A percentile compares a stretch with the other conserved stretches of the same genome.
Evolutionary conservation across 2,329 filamentous ascomycete species (phyloP).

Genomic region (Hypoxylon sp.): DNA sequence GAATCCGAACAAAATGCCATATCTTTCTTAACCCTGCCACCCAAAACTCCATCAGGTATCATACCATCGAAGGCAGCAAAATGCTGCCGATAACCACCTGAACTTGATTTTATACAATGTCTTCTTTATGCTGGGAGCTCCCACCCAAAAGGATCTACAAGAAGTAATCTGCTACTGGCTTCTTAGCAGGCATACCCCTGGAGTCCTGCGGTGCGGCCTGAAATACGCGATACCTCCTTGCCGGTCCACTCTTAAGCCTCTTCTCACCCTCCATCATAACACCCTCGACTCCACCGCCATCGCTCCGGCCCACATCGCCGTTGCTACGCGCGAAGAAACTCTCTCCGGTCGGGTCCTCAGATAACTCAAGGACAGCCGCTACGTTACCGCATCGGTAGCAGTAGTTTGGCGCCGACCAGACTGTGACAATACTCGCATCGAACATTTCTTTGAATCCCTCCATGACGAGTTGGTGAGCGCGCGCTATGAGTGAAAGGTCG

Average conservation of each 20-base stretch:
- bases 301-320: conserved; percentile 75
- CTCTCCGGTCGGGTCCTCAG: conserved; percentile 85
- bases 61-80: conserved; percentile 24
- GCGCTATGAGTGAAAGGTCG: conserved; percentile 90
- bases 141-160: conserved; percentile 61
- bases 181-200: conserved; percentile 98
- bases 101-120: conserved; percentile 34
- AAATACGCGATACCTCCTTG: conserved; percentile 92
- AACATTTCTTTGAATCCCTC: conserved; percentile 99
- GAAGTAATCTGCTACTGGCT: conserved; percentile 98
- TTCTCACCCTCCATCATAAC: conserved; percentile 65
- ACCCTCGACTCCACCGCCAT: conserved; percentile 57
- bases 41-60: conserved; percentile 43
- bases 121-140: background rate
- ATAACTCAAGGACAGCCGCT: conserved; percentile 92
- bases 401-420: conserved; percentile 99
- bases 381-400: conserved; percentile 98
- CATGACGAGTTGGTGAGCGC: conserved; percentile 98
- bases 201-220: conserved; percentile 97
- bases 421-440: conserved; percentile 93
- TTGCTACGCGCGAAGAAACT: conserved; percentile 79
- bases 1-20: conserved; percentile 22
- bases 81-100: conserved; percentile 14
- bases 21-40: conserved; percentile 17
- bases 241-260: conserved; percentile 75